These are phyloP conservation scores for Mortierella sp. DNA, from an alignment of 371 early-diverging fungal genomes.

Conservation along the genomic window DNA sequence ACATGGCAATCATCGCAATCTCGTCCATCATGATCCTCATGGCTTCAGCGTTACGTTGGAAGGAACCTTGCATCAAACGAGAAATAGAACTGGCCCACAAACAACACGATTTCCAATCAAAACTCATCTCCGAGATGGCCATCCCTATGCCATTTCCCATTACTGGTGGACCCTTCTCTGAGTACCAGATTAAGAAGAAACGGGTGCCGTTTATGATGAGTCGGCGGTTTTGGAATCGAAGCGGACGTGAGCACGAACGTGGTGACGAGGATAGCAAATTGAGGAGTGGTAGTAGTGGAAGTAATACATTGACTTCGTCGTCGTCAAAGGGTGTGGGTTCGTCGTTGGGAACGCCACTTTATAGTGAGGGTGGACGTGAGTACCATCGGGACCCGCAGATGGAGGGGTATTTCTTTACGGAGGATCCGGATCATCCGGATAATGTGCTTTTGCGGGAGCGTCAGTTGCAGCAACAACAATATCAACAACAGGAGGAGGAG, in stretches of 20 bases:
- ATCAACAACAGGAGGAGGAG: background rate
- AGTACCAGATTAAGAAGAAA: constrained; percentile 32
- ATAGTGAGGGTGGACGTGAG: constrained; percentile 31
- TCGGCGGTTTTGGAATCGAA: background rate
- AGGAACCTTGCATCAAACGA: constrained; percentile 38
- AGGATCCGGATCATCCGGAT: constrained; percentile 7
- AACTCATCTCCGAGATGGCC: constrained; percentile 36
- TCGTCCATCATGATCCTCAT: constrained; percentile 50
- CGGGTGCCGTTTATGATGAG: constrained; percentile 31
- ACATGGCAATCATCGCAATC: constrained; percentile 58
- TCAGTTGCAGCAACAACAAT: constrained; percentile 2
- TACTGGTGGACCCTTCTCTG: constrained; percentile 44
- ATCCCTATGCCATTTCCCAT: constrained; percentile 44
- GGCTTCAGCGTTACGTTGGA: constrained; percentile 52
- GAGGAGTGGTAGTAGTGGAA: background rate
- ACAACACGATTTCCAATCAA: constrained; percentile 33
- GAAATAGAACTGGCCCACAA: constrained; percentile 41
- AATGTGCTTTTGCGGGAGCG: background rate
- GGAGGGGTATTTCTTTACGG: constrained; percentile 15
- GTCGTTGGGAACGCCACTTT: constrained; percentile 9
- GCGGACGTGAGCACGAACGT: background rate
- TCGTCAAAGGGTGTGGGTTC: background rate
- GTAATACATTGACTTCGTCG: background rate
- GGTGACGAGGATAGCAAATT: background rate
- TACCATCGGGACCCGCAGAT: constrained; percentile 1